Base-by-base conservation (phyloP, 805 yeast genomes). In the Pichia kluyveri region DNA sequence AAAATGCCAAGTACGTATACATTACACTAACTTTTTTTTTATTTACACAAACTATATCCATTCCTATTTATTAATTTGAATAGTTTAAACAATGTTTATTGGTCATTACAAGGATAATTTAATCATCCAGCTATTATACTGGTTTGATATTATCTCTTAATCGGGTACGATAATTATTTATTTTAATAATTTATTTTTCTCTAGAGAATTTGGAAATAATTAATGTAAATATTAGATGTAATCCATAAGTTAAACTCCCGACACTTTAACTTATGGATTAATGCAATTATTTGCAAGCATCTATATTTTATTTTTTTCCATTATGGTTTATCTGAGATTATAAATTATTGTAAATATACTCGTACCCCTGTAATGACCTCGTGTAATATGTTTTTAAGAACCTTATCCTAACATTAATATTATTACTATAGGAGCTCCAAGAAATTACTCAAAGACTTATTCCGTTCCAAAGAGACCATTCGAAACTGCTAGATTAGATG, bases 361-460 rank as follows among this genome's bases (percentile, higher is more conserved):
- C n/a, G n/a, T n/a, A n/a, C n/a, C n/a, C n/a, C n/a, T n/a, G n/a
- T n/a, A n/a, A n/a, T n/a, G n/a, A n/a, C n/a, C n/a, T n/a, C n/a
- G n/a, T n/a, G n/a, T n/a, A n/a, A n/a, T n/a, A n/a, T n/a, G n/a
- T n/a, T n/a, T n/a, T n/a, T n/a, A n/a, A n/a, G n/a, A 30, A 30
- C 32, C 41, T 27, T 45, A 43, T 41, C 40, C 30, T 39, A 19
- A 19, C 23, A 19, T 40, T n/a, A n/a, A n/a, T 40, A 15, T 26
- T 10, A 37, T n/a, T 36, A 19, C 18, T 28, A 37, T 43, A 86
- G 95, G 95, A 80, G 96, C 96, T 67, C 98, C 99, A 80, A 86
- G 96, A 82, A 88, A 96, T 71, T 85, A 91, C 86, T 91, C 99
- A 67, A 93, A 93, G 89, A 93, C 99, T 70, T 93, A 87, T 88